These are phyloP conservation scores for Triticum monococcum DNA, from an alignment of 176 grass and related monocot genomes.

Conservation along the genomic window DNA sequence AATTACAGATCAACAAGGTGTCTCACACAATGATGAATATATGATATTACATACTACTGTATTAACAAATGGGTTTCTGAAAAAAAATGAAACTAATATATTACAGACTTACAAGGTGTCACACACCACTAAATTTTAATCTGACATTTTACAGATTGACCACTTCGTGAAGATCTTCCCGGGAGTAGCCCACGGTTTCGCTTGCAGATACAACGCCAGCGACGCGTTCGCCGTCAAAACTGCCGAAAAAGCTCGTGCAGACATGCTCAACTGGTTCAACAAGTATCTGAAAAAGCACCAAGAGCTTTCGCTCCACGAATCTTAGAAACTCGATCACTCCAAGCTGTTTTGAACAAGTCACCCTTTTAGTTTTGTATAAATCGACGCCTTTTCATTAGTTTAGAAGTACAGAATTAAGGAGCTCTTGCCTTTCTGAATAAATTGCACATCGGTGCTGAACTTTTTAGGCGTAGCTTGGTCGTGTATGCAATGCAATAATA, in stretches of 20 bases:
- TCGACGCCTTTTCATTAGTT: background rate
- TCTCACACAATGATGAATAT: background rate
- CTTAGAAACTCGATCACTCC: background rate
- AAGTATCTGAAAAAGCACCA: constrained; percentile 32
- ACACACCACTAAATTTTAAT: background rate
- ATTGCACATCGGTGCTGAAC: background rate
- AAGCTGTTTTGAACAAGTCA: background rate
- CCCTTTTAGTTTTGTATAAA: too few species aligned
- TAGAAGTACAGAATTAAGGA: background rate
- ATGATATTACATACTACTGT: too few species aligned
- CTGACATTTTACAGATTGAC: constrained; percentile 30
- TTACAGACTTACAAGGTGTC: too few species aligned
- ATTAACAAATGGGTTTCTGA: too few species aligned
- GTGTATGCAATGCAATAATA: background rate
- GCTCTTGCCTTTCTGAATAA: background rate
- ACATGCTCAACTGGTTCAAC: constrained; percentile 52
- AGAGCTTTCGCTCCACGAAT: background rate
- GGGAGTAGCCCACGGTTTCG: constrained; percentile 40
- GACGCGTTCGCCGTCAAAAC: constrained; percentile 39
- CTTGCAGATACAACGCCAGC: constrained; percentile 37
- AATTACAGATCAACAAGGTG: background rate
- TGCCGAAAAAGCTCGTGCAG: constrained; percentile 45
- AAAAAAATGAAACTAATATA: too few species aligned
- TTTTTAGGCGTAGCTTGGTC: background rate
- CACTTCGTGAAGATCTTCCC: constrained; percentile 63